These are phyloP conservation scores for Hypoxylon sp. DNA, from an alignment of 2,329 filamentous ascomycete genomes.

Conservation along the genomic window DNA sequence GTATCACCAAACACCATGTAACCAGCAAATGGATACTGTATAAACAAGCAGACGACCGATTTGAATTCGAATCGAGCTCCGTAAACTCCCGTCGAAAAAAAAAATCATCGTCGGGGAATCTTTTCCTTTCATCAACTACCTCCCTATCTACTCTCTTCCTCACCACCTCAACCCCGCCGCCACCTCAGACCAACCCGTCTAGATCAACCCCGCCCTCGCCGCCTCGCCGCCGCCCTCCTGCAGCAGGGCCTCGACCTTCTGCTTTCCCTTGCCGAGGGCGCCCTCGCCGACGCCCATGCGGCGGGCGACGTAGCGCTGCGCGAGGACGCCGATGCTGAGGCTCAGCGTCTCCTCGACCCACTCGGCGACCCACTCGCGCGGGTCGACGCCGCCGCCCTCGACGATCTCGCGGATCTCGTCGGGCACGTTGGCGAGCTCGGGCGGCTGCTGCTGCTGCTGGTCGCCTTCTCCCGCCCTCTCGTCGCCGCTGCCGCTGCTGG, in stretches of 20 bases:
- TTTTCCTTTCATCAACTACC: too few relatives aligned
- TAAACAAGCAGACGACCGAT: background rate
- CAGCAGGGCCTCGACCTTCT: conserved; percentile 63
- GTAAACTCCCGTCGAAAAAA: background rate
- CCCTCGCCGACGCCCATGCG: conserved; percentile 96
- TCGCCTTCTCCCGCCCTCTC: conserved; percentile 47
- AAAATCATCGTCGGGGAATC: too few relatives aligned
- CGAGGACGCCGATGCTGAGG: conserved; percentile 82
- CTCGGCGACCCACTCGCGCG: conserved; percentile 95
- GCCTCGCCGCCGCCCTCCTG: conserved; percentile 66
- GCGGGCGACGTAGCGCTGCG: conserved; percentile 92
- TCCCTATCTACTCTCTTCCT: background rate
- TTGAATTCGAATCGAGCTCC: background rate
- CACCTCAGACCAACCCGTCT: too few relatives aligned
- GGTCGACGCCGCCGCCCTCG: conserved; percentile 78
- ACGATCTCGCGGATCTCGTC: conserved; percentile 90
- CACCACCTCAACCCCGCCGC: background rate
- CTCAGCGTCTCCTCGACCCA: conserved; percentile 91
- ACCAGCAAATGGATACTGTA: background rate
- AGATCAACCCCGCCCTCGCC: conserved; percentile 65
- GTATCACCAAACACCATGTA: too few relatives aligned
- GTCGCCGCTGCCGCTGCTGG: conserved; percentile 58
- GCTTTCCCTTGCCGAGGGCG: conserved; percentile 67
- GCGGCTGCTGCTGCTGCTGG: too few relatives aligned
- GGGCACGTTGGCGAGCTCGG: conserved; percentile 60